Percentiles rank a stretch among this genome's conserved stretches.
Evolutionary conservation across 768 basidiomycete species (phyloP).

Genomic region (Leccinellum luteum): DNA sequence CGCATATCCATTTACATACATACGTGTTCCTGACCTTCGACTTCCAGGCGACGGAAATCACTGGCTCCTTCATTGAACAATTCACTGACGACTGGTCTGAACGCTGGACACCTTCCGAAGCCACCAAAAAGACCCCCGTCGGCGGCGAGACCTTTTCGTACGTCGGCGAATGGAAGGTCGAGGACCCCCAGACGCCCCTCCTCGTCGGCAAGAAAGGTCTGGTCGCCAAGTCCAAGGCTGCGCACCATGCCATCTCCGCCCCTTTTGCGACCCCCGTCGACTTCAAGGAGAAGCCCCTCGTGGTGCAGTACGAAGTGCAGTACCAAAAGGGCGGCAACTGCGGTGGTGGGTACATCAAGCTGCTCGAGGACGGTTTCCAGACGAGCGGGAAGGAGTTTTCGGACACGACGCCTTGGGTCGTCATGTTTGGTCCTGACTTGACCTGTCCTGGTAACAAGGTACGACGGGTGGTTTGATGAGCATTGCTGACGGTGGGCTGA

Average conservation of each 20-base stretch:
- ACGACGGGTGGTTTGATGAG: conserved; percentile 1
- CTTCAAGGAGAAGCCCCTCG: conserved; percentile 81
- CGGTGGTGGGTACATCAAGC: conserved; percentile 98
- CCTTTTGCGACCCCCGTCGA: conserved; percentile 76
- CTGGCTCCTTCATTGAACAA: conserved; percentile 93
- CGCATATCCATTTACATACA: background rate
- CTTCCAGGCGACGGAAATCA: conserved; percentile 67
- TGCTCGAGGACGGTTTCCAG: conserved; percentile 93
- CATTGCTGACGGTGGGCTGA: too few species aligned
- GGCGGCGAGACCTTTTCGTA: conserved; percentile 96
- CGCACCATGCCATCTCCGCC: conserved; percentile 98
- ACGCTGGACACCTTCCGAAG: conserved; percentile 95
- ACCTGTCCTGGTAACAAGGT: conserved; percentile 93
- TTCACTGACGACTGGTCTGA: conserved; percentile 89
- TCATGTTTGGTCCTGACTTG: conserved; percentile 98
- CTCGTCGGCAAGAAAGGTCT: conserved; percentile 87
- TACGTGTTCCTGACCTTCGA: conserved; percentile 6
- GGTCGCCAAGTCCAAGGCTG: conserved; percentile 95
- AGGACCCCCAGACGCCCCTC: conserved; percentile 75
- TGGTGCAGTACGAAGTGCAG: conserved; percentile 98
- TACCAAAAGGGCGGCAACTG: conserved; percentile 99
- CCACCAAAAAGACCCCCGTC: conserved; percentile 96
- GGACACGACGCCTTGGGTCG: conserved; percentile 89
- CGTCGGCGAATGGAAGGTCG: conserved; percentile 96
- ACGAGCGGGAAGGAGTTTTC: conserved; percentile 90